These are phyloP conservation scores for Eucalyptus sp. DNA, from an alignment of 345 rosid species.

Conservation along the genomic window DNA sequence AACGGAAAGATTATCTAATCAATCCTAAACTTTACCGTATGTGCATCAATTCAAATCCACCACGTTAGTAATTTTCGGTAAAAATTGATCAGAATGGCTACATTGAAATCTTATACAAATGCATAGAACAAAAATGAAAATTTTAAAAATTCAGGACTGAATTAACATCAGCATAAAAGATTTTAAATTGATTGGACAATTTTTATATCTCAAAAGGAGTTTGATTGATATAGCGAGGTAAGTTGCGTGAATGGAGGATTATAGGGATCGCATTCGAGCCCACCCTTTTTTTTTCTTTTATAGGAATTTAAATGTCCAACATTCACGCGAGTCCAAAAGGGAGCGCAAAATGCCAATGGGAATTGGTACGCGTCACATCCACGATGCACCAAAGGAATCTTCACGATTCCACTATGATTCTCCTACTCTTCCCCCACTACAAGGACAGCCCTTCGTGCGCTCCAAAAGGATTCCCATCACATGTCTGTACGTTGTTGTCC, in stretches of 20 bases:
- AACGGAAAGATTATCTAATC: background rate
- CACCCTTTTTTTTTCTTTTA: background rate
- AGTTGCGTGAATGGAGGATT: background rate
- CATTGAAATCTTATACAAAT: accelerated
- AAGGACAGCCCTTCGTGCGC: background rate
- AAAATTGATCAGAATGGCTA: background rate
- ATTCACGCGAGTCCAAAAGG: background rate
- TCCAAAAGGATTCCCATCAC: background rate
- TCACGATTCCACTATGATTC: background rate
- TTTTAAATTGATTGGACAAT: background rate
- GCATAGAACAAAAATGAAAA: background rate
- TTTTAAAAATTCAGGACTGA: accelerated
- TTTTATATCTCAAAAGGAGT: background rate
- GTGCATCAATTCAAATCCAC: background rate
- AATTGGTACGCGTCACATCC: background rate
- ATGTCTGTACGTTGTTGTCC: background rate
- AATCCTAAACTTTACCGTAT: accelerated
- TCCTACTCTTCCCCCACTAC: background rate
- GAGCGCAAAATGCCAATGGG: background rate
- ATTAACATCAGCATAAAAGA: accelerated
- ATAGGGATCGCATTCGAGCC: background rate
- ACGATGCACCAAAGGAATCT: background rate
- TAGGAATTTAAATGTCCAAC: background rate
- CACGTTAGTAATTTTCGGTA: accelerated
- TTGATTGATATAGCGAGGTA: background rate